Percentiles rank a stretch among this genome's conserved stretches.
Evolutionary conservation across 2,329 filamentous ascomycete genomes (phyloP).

Genomic region (Ophidiomyces ophidiicola): DNA sequence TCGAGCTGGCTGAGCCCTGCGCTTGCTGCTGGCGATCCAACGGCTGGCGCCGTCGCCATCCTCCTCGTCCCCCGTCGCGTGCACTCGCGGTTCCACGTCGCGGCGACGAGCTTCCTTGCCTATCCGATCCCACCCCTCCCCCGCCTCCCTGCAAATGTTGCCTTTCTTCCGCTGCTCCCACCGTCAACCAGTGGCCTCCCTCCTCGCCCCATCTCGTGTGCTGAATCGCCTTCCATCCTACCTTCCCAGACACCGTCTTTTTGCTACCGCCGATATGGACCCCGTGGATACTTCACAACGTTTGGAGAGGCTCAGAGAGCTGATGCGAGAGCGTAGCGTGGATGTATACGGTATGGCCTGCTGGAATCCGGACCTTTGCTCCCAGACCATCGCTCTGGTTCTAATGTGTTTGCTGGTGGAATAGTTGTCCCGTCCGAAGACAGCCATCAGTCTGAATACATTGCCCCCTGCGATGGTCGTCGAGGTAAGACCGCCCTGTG

Average conservation of each 20-base stretch:
- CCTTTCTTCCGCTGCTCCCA: constrained; percentile 13
- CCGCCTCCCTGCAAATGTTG: constrained; percentile 9
- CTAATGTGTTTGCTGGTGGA: constrained; percentile 21
- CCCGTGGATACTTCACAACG: constrained; percentile 66
- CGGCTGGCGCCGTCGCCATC: too few relatives aligned
- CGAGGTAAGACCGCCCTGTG: constrained; percentile 43
- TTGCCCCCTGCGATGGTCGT: constrained; percentile 84
- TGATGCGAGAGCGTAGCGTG: constrained; percentile 79
- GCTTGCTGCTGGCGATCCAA: too few relatives aligned
- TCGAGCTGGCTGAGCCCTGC: too few relatives aligned
- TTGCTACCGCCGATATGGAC: constrained; percentile 53
- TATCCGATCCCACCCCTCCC: constrained; percentile 9
- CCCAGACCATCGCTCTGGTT: constrained; percentile 23
- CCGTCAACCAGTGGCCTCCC: constrained; percentile 7
- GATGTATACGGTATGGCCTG: constrained; percentile 72
- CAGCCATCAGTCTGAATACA: constrained; percentile 95
- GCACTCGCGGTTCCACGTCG: too few relatives aligned
- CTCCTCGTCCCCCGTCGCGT: too few relatives aligned
- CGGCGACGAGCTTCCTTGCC: constrained; percentile 6
- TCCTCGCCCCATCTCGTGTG: constrained; percentile 15
- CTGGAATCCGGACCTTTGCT: constrained; percentile 13
- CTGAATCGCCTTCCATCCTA: constrained; percentile 25
- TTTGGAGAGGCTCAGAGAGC: constrained; percentile 60
- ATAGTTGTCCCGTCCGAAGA: constrained; percentile 93
- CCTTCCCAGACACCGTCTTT: constrained; percentile 27